These are phyloP conservation scores for Diplogelasinospora grovesii DNA, from an alignment of 495 filamentous ascomycete genomes.

Conservation along the genomic window DNA sequence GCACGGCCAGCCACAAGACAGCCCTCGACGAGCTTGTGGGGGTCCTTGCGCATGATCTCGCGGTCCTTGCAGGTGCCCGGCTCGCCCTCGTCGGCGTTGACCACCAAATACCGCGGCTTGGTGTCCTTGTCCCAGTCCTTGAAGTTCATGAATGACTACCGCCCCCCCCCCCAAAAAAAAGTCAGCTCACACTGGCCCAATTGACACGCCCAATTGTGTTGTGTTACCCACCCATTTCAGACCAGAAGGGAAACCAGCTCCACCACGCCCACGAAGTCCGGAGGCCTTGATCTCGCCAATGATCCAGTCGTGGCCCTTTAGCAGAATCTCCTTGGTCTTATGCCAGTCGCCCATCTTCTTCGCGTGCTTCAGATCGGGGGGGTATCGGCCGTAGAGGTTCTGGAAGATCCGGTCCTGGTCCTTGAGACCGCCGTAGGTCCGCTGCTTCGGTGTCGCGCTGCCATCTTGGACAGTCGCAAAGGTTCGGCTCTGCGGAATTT, in stretches of 20 bases:
- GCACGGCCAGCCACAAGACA: conserved; percentile 93
- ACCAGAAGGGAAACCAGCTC: conserved; percentile 95
- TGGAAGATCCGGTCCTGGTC: conserved; percentile 99
- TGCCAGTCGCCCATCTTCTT: conserved; percentile 99
- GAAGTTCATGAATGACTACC: conserved; percentile 98
- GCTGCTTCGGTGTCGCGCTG: conserved; percentile 62
- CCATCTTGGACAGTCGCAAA: conserved; percentile 90
- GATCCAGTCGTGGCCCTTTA: conserved; percentile 98
- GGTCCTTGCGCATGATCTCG: conserved; percentile 99
- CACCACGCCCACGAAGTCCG: conserved; percentile 89
- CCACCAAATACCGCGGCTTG: conserved; percentile 90
- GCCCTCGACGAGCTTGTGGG: conserved; percentile 96
- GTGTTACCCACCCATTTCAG: conserved; percentile 95
- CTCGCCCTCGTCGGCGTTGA: conserved; percentile 98
- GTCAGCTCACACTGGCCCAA: conserved; percentile 12
- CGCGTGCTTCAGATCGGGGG: conserved; percentile 82
- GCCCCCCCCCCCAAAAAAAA: conserved; percentile 7
- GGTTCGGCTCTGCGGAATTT: conserved; percentile 21
- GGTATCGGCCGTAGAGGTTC: conserved; percentile 92
- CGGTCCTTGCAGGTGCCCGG: conserved; percentile 99
- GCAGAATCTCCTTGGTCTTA: conserved; percentile 95
- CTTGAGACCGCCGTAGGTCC: conserved; percentile 74
- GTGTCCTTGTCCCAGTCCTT: conserved; percentile 99
- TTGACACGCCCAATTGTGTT: no score
- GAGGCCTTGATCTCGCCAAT: conserved; percentile 95